Base-by-base conservation (phyloP, 345 rosid genomes). In the Aquilaria yunnanensis region DNA sequence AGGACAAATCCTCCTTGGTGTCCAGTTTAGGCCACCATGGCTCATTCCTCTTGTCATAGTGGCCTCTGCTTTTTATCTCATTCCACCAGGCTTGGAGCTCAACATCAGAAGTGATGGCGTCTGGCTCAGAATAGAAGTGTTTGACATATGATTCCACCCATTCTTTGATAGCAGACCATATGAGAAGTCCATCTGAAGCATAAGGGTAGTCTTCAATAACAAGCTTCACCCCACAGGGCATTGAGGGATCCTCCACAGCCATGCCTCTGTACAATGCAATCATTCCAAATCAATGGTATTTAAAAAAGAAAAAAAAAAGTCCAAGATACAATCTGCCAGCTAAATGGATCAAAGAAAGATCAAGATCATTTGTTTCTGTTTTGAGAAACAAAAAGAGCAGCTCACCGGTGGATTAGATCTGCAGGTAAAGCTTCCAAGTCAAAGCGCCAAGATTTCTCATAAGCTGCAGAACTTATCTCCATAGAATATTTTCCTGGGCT, bases 41-140 rank as follows among this genome's bases (percentile, higher is more conserved):
- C 56, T 93, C 98, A 13, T 83, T 79, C 72, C 82, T 66, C 69
- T 93, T 93, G 86, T 93, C 89, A 37, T 60, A 60, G 65, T 90
- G 97, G 67, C 98, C 98, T 78, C 78, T 85, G 80, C 79, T 90
- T 76, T 79, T 93, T 67, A 93, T 82, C 85, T 93, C 98, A 32
- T 75, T 72, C 98, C 98, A 93, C 98, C 98, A 93, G 23, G 83
- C 81, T 73, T 84, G 96, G 64, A 93, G 90, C 79, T 93, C 98
- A 10, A 72, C 12, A 62, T 93, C 98, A 5, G 94, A 76, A 30
- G 70, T 56, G 67, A 88, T 68, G 4, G 96, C 80, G 51, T 78
- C 72, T 1, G 87, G 71, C 37, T 86, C 89, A 0, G 80, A 32
- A 51, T 93, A 93, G 83, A 86, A 93, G 85, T 80, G 92, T 43